Percentiles rank a stretch among this genome's conserved stretches.
Conservation (phyloP, 2,329 filamentous ascomycete genomes). For the Pestalotiopsis sp. region DNA sequence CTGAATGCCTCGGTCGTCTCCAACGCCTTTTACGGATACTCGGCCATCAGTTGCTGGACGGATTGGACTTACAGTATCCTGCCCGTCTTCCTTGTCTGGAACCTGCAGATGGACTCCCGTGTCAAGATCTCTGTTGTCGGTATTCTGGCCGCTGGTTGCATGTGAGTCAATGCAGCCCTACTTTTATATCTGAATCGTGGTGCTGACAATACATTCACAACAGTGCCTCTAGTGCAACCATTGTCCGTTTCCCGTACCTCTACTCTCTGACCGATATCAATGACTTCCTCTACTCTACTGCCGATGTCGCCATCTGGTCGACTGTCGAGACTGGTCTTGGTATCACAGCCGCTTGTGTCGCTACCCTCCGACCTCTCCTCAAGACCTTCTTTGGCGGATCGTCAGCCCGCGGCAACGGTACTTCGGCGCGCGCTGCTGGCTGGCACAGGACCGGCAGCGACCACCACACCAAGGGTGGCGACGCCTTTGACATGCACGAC, state of each 20-base stretch:
- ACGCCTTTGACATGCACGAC: conserved; percentile 18
- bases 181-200: neutral
- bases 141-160: conserved; percentile 35
- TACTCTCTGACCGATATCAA: conserved; percentile 34
- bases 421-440: conserved; percentile 11
- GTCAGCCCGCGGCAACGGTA: conserved; percentile 14
- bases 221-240: conserved; percentile 43
- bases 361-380: conserved; percentile 42
- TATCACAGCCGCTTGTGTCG: conserved; percentile 40
- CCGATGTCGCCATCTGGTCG: conserved; percentile 47
- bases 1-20: conserved; percentile 27
- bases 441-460: conserved; percentile 15
- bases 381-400: conserved; percentile 17
- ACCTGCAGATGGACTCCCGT: conserved; percentile 39
- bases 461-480: neutral
- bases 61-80: conserved; percentile 44
- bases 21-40: conserved; percentile 38
- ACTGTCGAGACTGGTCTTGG: conserved; percentile 46
- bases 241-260: conserved; percentile 46
- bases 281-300: conserved; percentile 46
- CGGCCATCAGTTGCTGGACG: conserved; percentile 38
- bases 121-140: conserved; percentile 39
- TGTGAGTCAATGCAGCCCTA: conserved; percentile 29
- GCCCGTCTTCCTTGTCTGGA: conserved; percentile 43
- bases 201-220: neutral